Base-by-base conservation (phyloP, 768 basidiomycete genomes). In the Kwoniella mangroviensis region DNA sequence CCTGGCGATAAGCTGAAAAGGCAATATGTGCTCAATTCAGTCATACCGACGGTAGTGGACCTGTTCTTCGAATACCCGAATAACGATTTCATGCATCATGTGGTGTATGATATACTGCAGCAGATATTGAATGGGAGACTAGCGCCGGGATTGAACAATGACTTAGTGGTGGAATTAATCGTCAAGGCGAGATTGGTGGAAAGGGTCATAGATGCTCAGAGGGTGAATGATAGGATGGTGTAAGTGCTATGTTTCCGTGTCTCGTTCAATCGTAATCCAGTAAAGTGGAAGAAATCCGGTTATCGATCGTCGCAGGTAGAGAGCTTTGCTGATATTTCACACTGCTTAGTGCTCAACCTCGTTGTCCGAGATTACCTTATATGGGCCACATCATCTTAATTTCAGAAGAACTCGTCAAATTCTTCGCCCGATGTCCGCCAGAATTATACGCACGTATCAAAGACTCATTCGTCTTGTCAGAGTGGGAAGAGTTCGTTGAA, bases 311-410 rank as follows among this genome's bases (percentile, higher is more conserved):
- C 13, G 13, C 15, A n/a, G 9, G 19, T 34, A 40, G 28, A 41
- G 56, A 40, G 13, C 15, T 43, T 12, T 22, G n/a, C 26, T 63
- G 15, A 51, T 22, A 22, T 17, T 22, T 7, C 58, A 42, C 41
- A 51, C 65, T 61, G 52, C 2, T 61, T 76, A 92, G 91, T 73
- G 81, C 87, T 53, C 90, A 90, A 81, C 89, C 90, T n/a, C 55
- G 67, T 41, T 64, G 68, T 1, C 75, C 77, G 42, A 76, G 95
- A 34, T 83, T 96, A 53, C 95, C 94, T 2, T 96, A 93, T 84
- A 98, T 98, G 96, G 96, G 96, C 0, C 95, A 99, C 82, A 87
- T 98, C 17, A 92, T 91, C 13, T 89, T 98, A 73, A 93, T 99
- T 75, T 90, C 94, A 0, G 97, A 98, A 83, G 96, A 98, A 77